These are phyloP conservation scores for Alloteropsis semialata DNA, from an alignment of 176 grass and related monocot species.

Conservation along the genomic window DNA sequence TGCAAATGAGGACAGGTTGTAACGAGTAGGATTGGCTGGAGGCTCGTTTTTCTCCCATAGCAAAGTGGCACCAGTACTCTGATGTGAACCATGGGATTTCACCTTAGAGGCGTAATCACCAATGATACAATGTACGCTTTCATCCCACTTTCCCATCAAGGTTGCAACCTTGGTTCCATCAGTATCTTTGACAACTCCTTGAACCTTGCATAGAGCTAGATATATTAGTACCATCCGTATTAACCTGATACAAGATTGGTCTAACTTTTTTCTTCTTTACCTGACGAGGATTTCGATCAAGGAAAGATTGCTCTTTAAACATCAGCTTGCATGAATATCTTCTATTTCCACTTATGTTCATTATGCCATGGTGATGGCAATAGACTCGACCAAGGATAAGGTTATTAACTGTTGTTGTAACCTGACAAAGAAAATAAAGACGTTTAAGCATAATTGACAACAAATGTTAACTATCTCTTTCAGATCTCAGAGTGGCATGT, in stretches of 20 bases:
- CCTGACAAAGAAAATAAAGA: slow-evolving; percentile 45
- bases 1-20: slow-evolving; percentile 89
- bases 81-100: slow-evolving; percentile 25
- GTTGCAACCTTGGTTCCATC: slow-evolving; percentile 58
- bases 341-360: slow-evolving; percentile 74
- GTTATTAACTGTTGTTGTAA: slow-evolving; percentile 85
- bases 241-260: neutral
- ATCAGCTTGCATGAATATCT: slow-evolving; percentile 76
- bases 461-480: neutral
- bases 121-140: slow-evolving; percentile 54
- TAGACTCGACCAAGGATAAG: slow-evolving; percentile 85
- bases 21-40: slow-evolving; percentile 69
- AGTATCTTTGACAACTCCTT: slow-evolving; percentile 63
- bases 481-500: neutral
- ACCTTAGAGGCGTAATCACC: slow-evolving; percentile 39
- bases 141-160: slow-evolving; percentile 80
- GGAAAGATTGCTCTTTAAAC: slow-evolving; percentile 86
- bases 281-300: slow-evolving; percentile 79
- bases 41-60: slow-evolving; percentile 85
- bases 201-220: slow-evolving; percentile 57
- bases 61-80: slow-evolving; percentile 45
- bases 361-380: slow-evolving; percentile 81
- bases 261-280: slow-evolving; percentile 32
- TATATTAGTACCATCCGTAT: slow-evolving; percentile 41
- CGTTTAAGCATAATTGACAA: neutral